phyloP scores from a whole-genome alignment of 2,329 filamentous ascomycete species.

The Nemania sp. region DNA sequence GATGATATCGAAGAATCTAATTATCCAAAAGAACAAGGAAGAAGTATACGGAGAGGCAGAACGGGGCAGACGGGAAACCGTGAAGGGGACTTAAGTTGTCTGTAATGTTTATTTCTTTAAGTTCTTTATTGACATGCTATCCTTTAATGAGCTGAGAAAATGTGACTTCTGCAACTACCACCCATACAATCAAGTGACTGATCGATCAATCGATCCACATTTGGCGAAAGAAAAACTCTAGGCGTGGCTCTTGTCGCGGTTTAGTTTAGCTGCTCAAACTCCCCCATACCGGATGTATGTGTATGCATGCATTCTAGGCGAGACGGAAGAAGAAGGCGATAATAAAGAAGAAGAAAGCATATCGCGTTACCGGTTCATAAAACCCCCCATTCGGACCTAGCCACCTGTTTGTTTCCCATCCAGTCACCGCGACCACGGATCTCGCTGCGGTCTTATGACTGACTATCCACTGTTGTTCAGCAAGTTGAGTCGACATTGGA shows the following conservation, averaged over 20 bases:
- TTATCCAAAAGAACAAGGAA: too few species aligned
- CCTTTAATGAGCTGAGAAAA: background rate
- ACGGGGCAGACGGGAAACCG: background rate
- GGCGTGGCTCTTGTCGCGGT: constrained; percentile 9
- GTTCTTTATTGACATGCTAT: constrained; percentile 2
- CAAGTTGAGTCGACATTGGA: background rate
- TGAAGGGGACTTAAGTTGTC: background rate
- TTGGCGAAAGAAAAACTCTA: background rate
- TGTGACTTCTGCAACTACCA: constrained; percentile 7
- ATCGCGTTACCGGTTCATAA: constrained; percentile 15
- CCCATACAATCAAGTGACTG: constrained; percentile 9
- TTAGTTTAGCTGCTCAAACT: constrained; percentile 26
- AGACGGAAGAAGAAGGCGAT: background rate
- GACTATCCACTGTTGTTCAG: constrained; percentile 5
- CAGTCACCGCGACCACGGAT: background rate
- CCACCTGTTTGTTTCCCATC: constrained; percentile 10
- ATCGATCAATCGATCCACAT: too few species aligned
- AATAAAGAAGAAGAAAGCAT: constrained; percentile 3
- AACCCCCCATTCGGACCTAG: constrained; percentile 6
- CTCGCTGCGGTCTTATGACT: background rate
- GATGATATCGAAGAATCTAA: too few species aligned
- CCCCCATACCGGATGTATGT: constrained; percentile 9
- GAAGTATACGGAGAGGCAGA: background rate
- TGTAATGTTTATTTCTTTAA: too few species aligned
- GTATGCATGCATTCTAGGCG: constrained; percentile 14